phyloP scores from a whole-genome alignment of 2,329 filamentous ascomycete species.

The Blumeria hordei region DNA sequence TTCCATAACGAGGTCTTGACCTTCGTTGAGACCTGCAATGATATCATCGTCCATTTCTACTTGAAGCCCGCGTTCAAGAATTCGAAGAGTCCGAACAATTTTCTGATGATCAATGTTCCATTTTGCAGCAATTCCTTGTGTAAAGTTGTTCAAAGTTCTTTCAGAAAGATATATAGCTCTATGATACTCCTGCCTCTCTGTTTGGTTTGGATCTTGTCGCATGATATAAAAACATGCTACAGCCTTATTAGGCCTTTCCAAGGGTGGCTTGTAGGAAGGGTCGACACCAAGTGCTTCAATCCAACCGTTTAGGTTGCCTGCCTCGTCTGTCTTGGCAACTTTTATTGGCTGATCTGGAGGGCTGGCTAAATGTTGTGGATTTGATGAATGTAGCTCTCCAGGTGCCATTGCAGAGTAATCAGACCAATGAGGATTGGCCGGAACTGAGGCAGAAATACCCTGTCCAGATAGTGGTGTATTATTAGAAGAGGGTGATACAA shows the following conservation, averaged over 20 bases:
- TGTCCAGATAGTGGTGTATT: constrained; percentile 38
- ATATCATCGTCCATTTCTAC: constrained; percentile 83
- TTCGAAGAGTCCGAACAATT: constrained; percentile 45
- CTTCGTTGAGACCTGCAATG: constrained; percentile 60
- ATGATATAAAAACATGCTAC: constrained; percentile 77
- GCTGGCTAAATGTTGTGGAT: constrained; percentile 19
- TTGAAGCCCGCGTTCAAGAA: constrained; percentile 51
- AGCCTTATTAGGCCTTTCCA: constrained; percentile 42
- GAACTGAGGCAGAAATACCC: constrained; percentile 17
- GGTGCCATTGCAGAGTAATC: constrained; percentile 29
- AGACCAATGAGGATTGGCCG: constrained; percentile 24
- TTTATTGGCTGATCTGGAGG: constrained; percentile 29
- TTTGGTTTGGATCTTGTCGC: constrained; percentile 25
- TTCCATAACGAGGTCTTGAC: constrained; percentile 72
- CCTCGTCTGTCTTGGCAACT: constrained; percentile 30
- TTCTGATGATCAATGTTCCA: constrained; percentile 53
- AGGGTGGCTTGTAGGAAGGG: constrained; percentile 54
- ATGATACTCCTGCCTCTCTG: constrained; percentile 34
- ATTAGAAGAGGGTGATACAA: constrained; percentile 43
- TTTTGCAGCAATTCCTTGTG: constrained; percentile 49
- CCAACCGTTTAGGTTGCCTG: constrained; percentile 50
- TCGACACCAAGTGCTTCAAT: constrained; percentile 90
- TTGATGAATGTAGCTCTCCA: constrained; percentile 21
- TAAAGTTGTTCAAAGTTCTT: constrained; percentile 51
- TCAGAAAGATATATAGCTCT: constrained; percentile 68